Base-by-base conservation (phyloP, 1,139 yeast genomes). In the Williopsis jadinii region DNA sequence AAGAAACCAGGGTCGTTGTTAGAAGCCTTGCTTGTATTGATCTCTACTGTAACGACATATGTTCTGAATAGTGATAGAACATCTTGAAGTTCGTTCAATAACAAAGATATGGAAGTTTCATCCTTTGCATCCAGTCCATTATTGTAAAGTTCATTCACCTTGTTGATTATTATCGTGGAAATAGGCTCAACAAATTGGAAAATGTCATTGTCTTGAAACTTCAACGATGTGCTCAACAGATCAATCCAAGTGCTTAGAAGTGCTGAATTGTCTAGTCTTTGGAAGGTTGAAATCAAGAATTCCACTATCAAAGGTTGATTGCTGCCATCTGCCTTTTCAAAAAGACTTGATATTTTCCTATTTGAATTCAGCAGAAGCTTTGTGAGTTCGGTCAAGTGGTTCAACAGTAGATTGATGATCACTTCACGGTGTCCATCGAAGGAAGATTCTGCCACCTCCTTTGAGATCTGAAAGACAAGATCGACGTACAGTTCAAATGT, bases 11-110 rank as follows among this genome's bases (percentile, higher is more conserved):
- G 73, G 11, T 66, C 68, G 27, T 52, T 41, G 14, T 43, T 43
- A 9, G 52, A 40, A 4, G 40, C 33, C 11, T 43, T 34, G 11
- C 41, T 34, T 12, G 40, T 42, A 38, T 47, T 51, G 13, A 49
- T 46, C 34, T 54, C 58, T 12, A 54, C 37, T 3, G 51, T 48
- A 11, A 49, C 36, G 27, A 51, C 56, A 37, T 52, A 55, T 1
- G 56, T 52, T 42, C 52, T 46, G 36, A 51, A 45, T 14, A 55
- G 28, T 0, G 55, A 42, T 11, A 55, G 27, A 3, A 54, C 47
- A 28, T 54, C 56, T 37, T 54, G 51, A 32, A 85, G 59, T 0
- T 92, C 90, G n/a, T 72, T 66, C 35, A 85, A 60, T 30, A 84
- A 59, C 30, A 71, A 68, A 29, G 71, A 71, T 12, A 80, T 70